A percentile compares a stretch with the other conserved stretches of the same genome.
These are phyloP conservation scores for Scedosporium dehoogii DNA, from an alignment of 2,329 filamentous ascomycete genomes.

Conservation along the genomic window DNA sequence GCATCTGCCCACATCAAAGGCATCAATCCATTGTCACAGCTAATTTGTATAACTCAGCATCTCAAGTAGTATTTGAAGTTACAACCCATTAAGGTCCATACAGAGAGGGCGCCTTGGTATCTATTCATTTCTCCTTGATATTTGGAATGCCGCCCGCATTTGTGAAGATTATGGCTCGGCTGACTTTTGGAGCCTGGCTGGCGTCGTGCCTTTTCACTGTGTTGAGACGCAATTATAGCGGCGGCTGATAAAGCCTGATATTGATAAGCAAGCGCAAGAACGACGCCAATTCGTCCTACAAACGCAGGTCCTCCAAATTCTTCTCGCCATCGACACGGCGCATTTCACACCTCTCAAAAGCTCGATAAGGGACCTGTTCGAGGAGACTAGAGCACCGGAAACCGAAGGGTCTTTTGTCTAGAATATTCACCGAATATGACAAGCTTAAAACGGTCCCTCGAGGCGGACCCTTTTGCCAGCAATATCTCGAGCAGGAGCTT, in stretches of 20 bases:
- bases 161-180: neutral
- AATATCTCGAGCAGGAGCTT: conserved; percentile 95
- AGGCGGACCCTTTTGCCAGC: conserved; percentile 44
- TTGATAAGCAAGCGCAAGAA: conserved; percentile 21
- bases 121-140: neutral
- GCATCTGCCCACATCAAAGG: no score
- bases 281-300: conserved; percentile 13
- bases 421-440: conserved; percentile 38
- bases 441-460: conserved; percentile 51
- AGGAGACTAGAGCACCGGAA: neutral
- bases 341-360: conserved; percentile 13
- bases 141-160: neutral
- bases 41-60: neutral
- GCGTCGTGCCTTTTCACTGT: neutral
- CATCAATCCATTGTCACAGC: no score
- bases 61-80: neutral
- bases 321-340: conserved; percentile 10
- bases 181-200: neutral
- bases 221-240: neutral
- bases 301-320: conserved; percentile 8
- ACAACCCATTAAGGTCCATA: neutral
- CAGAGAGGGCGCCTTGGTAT: neutral
- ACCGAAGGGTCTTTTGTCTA: neutral
- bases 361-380: neutral
- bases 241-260: conserved; percentile 13